A percentile compares a stretch with the other conserved stretches of the same genome.
Conservation (phyloP, 495 filamentous ascomycete species). For the Hypoxylon lenormandii region DNA sequence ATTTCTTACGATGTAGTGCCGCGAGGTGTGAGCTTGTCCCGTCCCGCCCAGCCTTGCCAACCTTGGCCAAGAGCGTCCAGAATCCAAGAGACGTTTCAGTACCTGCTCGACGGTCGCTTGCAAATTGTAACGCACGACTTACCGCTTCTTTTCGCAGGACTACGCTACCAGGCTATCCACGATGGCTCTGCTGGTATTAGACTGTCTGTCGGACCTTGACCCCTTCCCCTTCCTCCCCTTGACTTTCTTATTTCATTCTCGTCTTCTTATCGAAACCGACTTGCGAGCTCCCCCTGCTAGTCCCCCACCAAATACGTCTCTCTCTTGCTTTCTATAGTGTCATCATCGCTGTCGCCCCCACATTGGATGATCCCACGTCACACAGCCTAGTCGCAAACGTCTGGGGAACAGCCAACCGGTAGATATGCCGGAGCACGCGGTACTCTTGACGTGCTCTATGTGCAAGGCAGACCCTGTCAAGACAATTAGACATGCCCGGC, state of each 20-base stretch:
- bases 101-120: constrained; percentile 24
- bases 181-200: constrained; percentile 14
- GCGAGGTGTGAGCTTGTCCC: constrained; percentile 38
- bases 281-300: constrained; percentile 23
- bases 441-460: constrained; percentile 36
- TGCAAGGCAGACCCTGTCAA: constrained; percentile 28
- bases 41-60: constrained; percentile 32
- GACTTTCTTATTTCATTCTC: constrained; percentile 35
- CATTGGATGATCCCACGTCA: constrained; percentile 43
- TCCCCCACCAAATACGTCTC: constrained; percentile 34
- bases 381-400: constrained; percentile 37
- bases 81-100: constrained; percentile 46
- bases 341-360: constrained; percentile 35
- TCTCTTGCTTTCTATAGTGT: constrained; percentile 31
- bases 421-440: constrained; percentile 28
- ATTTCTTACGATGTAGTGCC: constrained; percentile 24
- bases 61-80: constrained; percentile 42
- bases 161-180: constrained; percentile 27
- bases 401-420: constrained; percentile 35
- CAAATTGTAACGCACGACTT: constrained; percentile 37
- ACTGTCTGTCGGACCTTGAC: constrained; percentile 30
- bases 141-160: constrained; percentile 34
- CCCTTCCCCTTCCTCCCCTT: constrained; percentile 19
- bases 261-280: constrained; percentile 32
- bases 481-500: constrained; percentile 6